A percentile compares a stretch with the other conserved stretches of the same genome.
phyloP scores from a whole-genome alignment of 257 asterid species.

The Scutellaria galericulata region DNA sequence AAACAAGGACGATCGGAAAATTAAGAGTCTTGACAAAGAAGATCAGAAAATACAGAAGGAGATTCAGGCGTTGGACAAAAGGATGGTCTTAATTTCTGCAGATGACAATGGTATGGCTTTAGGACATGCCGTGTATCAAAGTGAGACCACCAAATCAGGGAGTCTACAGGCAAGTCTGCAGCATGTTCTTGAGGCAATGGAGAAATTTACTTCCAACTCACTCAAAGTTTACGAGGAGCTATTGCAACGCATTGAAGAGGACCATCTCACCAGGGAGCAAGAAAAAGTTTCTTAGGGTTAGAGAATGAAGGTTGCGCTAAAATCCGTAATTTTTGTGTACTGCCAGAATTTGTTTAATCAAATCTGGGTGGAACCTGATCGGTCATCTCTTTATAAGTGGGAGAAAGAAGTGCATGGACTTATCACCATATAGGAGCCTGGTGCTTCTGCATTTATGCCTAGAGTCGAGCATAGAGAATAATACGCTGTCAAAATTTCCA shows the following conservation, averaged over 20 bases:
- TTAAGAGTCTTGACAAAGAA: constrained; percentile 81
- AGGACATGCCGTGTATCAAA: constrained; percentile 75
- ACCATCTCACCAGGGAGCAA: constrained; percentile 52
- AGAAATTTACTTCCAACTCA: constrained; percentile 64
- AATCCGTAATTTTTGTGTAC: background rate
- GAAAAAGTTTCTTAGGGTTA: constrained; percentile 43
- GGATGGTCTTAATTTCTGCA: constrained; percentile 58
- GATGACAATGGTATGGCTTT: constrained; percentile 53
- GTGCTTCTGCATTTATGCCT: background rate
- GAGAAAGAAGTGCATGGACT: constrained; percentile 14
- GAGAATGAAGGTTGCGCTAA: background rate
- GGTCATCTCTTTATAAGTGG: constrained; percentile 10
- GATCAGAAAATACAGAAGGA: constrained; percentile 86
- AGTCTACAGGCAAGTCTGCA: constrained; percentile 76
- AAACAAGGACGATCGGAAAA: constrained; percentile 73
- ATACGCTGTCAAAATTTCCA: background rate
- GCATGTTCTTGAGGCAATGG: constrained; percentile 88
- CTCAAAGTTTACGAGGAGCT: constrained; percentile 81
- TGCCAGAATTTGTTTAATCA: background rate
- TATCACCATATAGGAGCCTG: background rate
- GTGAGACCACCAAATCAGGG: constrained; percentile 75
- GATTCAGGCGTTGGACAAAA: constrained; percentile 80
- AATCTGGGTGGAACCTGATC: background rate
- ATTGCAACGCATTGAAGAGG: constrained; percentile 81
- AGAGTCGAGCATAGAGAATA: background rate